These are phyloP conservation scores for Populus euphratica DNA, from an alignment of 345 rosid genomes.

Conservation along the genomic window DNA sequence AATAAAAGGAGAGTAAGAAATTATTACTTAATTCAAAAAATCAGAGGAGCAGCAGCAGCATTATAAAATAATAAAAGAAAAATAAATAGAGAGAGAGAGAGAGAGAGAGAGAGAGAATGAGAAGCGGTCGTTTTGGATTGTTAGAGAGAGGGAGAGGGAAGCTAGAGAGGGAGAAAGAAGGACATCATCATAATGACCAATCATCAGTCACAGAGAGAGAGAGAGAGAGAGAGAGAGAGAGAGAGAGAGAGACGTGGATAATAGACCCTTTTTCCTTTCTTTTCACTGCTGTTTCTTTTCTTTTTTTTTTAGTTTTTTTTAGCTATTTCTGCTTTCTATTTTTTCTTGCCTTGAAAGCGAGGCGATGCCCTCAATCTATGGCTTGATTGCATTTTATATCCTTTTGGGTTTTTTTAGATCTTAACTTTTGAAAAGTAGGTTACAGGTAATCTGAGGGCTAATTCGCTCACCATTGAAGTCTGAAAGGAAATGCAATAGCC, in stretches of 20 bases:
- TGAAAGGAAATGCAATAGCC: no score
- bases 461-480: no score
- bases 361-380: conserved; percentile 45
- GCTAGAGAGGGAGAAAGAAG: not conserved
- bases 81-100: not conserved
- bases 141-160: not conserved
- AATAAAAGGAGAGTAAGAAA: not conserved
- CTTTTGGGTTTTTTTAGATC: no score
- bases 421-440: no score
- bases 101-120: conserved; percentile 4
- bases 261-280: not conserved
- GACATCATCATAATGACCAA: conserved; percentile 11
- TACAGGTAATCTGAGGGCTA: no score
- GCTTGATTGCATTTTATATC: not conserved
- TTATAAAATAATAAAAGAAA: not conserved
- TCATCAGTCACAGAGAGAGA: not conserved
- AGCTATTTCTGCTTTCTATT: not conserved
- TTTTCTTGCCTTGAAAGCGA: conserved; percentile 52
- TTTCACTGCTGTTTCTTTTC: not conserved
- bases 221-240: not conserved
- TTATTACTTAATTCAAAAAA: not conserved
- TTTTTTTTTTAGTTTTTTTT: not conserved
- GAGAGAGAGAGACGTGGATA: not conserved
- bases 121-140: not conserved
- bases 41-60: not conserved